These are phyloP conservation scores for Pyrus pyrifolia DNA, from an alignment of 306 rosid species.

Conservation along the genomic window DNA sequence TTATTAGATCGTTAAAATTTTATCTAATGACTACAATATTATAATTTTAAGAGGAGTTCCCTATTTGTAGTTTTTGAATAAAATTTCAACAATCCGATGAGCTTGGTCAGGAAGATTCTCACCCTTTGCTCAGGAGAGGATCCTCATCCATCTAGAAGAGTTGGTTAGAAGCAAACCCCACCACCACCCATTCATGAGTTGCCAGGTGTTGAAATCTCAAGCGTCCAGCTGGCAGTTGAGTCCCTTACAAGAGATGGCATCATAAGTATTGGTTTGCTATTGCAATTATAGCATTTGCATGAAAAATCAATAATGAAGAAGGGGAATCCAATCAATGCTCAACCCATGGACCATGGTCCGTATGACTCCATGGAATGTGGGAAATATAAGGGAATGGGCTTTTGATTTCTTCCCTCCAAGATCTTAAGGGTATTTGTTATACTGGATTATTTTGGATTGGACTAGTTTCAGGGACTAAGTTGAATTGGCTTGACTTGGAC, in stretches of 20 bases:
- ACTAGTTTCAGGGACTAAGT: rapidly evolving
- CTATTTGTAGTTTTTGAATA: too few species aligned
- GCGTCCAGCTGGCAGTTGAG: slow-evolving; percentile 24
- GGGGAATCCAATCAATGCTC: neutral
- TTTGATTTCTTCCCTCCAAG: neutral
- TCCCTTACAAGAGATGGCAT: slow-evolving; percentile 41
- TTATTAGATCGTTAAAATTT: too few species aligned
- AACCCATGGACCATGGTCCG: neutral
- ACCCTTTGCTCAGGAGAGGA: too few species aligned
- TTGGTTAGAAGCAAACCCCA: slow-evolving; percentile 32
- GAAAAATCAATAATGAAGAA: slow-evolving; percentile 8
- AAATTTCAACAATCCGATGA: too few species aligned
- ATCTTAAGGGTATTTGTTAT: neutral
- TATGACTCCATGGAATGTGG: slow-evolving; percentile 5
- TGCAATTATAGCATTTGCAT: slow-evolving; percentile 34
- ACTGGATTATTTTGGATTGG: rapidly evolving
- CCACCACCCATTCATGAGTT: slow-evolving; percentile 18
- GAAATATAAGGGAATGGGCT: neutral
- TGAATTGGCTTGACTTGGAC: too few species aligned
- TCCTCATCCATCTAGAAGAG: slow-evolving; percentile 1
- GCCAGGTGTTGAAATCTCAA: slow-evolving; percentile 19
- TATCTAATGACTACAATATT: too few species aligned
- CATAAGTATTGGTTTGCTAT: slow-evolving; percentile 3
- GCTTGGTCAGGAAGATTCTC: too few species aligned
- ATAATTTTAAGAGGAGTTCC: too few species aligned